Percentiles rank a stretch among this genome's conserved stretches.
Conservation (phyloP, 805 yeast genomes). For the Saturnispora quitensis region DNA sequence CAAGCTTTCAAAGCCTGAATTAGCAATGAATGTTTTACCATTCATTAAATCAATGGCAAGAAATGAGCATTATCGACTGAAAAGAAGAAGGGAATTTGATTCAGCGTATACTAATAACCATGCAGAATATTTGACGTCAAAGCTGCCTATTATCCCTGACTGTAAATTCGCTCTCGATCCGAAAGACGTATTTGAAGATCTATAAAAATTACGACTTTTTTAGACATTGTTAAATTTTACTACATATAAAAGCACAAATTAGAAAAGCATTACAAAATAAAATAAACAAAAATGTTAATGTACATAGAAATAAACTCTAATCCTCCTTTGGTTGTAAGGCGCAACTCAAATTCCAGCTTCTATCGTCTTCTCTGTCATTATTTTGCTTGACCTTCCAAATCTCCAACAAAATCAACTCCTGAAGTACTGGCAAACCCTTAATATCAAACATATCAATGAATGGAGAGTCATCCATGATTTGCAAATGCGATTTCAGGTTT, state of each 20-base stretch:
- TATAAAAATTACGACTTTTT: not conserved
- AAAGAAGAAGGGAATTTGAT: slow-evolving; percentile 1
- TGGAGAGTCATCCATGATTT: slow-evolving; percentile 12
- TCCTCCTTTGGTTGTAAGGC: slow-evolving; percentile 35
- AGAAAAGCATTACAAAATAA: not conserved
- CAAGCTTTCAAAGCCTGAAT: slow-evolving; percentile 9
- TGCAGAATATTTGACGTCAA: not conserved
- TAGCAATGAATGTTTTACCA: slow-evolving; percentile 21
- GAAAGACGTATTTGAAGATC: slow-evolving; percentile 3
- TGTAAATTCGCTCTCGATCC: slow-evolving; percentile 11
- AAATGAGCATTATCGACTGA: slow-evolving; percentile 15
- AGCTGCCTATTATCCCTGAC: slow-evolving; percentile 1
- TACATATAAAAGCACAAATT: not conserved
- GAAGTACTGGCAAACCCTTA: slow-evolving; percentile 34
- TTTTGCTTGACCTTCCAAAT: slow-evolving; percentile 61
- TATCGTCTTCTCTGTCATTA: slow-evolving; percentile 50
- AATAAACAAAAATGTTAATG: not conserved
- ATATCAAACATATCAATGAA: slow-evolving; percentile 30
- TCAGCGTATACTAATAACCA: not conserved
- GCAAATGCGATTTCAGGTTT: slow-evolving; percentile 17
- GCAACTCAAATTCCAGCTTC: slow-evolving; percentile 69
- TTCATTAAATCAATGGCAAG: slow-evolving; percentile 24
- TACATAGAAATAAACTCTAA: not conserved
- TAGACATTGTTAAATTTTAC: not conserved
- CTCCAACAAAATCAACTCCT: slow-evolving; percentile 56